Evolutionary conservation across 371 early-diverging fungal genomes (phyloP).

Genomic region (Apophysomyces ossiformis): DNA sequence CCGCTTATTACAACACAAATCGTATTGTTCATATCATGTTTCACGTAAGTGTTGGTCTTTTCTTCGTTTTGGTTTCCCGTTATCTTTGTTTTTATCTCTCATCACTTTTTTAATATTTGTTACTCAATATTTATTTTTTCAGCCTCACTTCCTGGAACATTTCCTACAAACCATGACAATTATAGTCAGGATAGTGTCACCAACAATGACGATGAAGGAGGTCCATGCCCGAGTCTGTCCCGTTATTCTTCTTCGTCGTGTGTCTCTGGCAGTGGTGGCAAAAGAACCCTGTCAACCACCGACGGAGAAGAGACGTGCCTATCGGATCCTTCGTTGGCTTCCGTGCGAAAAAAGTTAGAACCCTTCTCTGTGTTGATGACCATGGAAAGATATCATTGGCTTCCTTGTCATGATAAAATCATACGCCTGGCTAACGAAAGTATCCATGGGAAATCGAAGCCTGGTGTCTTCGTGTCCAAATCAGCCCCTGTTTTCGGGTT

Average conservation of each 20-base stretch:
- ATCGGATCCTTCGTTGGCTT: not conserved
- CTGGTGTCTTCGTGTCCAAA: not conserved
- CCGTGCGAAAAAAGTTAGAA: not conserved
- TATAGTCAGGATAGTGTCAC: too few relatives aligned
- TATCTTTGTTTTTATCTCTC: too few relatives aligned
- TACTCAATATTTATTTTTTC: slow-evolving; percentile 3
- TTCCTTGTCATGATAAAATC: not conserved
- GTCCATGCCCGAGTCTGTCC: not conserved
- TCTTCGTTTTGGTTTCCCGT: too few relatives aligned
- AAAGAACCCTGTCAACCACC: not conserved
- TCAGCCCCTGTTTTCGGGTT: slow-evolving; percentile 1
- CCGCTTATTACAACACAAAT: slow-evolving; percentile 27
- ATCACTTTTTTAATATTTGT: too few relatives aligned
- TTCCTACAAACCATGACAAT: slow-evolving; percentile 5
- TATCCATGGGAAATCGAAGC: not conserved
- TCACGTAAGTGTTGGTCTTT: slow-evolving; percentile 9
- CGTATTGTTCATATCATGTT: not conserved
- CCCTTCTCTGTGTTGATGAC: not conserved
- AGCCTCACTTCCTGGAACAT: not conserved
- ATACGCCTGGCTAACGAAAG: not conserved
- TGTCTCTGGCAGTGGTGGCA: not conserved
- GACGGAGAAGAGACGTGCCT: too few relatives aligned
- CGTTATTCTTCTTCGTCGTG: too few relatives aligned
- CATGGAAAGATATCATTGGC: not conserved
- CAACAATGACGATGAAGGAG: not conserved